Evolutionary conservation across 306 rosid genomes (phyloP), one percentile per base, ranked within the genome.

Genomic region (Cercis canadensis): DNA sequence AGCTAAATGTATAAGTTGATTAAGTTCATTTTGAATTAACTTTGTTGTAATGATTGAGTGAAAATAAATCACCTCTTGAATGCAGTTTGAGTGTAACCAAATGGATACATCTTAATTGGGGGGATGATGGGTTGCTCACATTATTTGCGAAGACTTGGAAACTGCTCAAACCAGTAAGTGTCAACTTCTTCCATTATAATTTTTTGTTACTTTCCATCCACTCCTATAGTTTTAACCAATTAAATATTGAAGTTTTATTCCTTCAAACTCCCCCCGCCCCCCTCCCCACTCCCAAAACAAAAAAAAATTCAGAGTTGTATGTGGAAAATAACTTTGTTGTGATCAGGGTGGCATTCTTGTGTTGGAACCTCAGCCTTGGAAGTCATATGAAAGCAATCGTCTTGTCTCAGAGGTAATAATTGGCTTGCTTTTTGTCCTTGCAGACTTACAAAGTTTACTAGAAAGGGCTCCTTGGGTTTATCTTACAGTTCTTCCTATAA

Each of bases 321-420:
- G 6, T 9, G 39, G 37, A 7, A 9, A 69, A 0, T 46, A 46
- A 16, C 17, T 12, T 39, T 24, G 17, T 62, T 75, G 4, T 64
- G 50, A 82, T 57, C 82, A 94, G 97, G 99, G 97, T 83, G 99
- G 97, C 71, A 69, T 89, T 72, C 18, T 94, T 84, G 87, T 94
- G 57, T 68, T 94, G 84, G 99, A 94, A 90, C 97, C 99, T 74
- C 99, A 94, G 76, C 97, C 97, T 70, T 94, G 99, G 99, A 94
- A 86, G 80, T 94, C 99, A 33, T 86, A 86, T 39, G 84, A 78
- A 76, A 72, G 47, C 43, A 86, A 86, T 47, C 72, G 62, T 21
- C 60, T 9, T 29, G 86, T 75, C 7, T 83, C 91, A 29, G 84
- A 86, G 88, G 91, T 83, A 73, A 53, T 53, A 19, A n/a, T 69